Evolutionary conservation across 176 grass and related monocot genomes (phyloP).

Genomic region (Saccharum spontaneum): DNA sequence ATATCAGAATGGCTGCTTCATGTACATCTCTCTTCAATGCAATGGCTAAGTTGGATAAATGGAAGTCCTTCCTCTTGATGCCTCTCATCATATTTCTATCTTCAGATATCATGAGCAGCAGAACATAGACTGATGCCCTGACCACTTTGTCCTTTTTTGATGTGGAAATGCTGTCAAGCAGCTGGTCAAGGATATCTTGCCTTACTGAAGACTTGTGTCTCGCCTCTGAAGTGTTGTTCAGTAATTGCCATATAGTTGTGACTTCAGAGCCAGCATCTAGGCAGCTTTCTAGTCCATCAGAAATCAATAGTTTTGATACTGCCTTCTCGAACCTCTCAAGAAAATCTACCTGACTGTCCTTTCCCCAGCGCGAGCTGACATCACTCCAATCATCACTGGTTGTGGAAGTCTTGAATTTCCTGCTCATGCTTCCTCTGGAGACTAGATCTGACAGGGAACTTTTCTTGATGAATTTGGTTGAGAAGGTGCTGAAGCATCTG

Average conservation of each 20-base stretch:
- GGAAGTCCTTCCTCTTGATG: slow-evolving; percentile 80
- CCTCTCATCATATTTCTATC: slow-evolving; percentile 89
- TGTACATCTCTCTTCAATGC: slow-evolving; percentile 90
- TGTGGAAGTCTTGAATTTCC: slow-evolving; percentile 58
- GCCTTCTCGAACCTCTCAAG: slow-evolving; percentile 82
- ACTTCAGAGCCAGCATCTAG: slow-evolving; percentile 74
- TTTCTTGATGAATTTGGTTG: slow-evolving; percentile 66
- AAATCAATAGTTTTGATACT: slow-evolving; percentile 62
- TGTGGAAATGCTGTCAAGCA: slow-evolving; percentile 75
- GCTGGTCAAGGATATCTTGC: slow-evolving; percentile 85
- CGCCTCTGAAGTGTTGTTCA: slow-evolving; percentile 60
- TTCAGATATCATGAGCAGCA: slow-evolving; percentile 90
- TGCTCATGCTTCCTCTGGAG: slow-evolving; percentile 69
- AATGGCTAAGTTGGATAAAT: slow-evolving; percentile 74
- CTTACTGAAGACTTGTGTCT: slow-evolving; percentile 54
- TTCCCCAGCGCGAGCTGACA: slow-evolving; percentile 55
- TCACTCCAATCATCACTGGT: slow-evolving; percentile 76
- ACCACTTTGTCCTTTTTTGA: slow-evolving; percentile 84
- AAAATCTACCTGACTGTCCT: slow-evolving; percentile 68
- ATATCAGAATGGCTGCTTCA: slow-evolving; percentile 93
- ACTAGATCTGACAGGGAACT: slow-evolving; percentile 60
- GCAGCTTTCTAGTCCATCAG: slow-evolving; percentile 50
- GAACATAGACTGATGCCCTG: slow-evolving; percentile 70
- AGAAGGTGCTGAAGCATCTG: slow-evolving; percentile 94
- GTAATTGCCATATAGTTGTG: slow-evolving; percentile 78